A percentile compares a stretch with the other conserved stretches of the same genome.
phyloP scores from a whole-genome alignment of 345 rosid species.

The Eucalyptus dawsonii region DNA sequence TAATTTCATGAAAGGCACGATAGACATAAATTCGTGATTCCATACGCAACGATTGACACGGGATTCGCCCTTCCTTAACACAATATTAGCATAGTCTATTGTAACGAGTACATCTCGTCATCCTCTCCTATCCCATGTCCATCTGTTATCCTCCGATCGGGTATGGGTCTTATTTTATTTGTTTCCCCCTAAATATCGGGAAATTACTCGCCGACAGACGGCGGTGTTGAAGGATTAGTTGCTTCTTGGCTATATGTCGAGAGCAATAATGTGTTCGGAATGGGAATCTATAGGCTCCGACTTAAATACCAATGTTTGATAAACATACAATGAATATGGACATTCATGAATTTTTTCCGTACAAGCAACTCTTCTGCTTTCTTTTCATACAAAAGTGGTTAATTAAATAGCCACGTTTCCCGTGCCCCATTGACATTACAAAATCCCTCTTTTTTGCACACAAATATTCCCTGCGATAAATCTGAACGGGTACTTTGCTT shows the following conservation, averaged over 20 bases:
- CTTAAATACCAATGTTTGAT: neutral
- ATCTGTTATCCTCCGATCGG: neutral
- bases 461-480: neutral
- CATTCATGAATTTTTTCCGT: too few relatives aligned
- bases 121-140: too few relatives aligned
- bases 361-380: neutral
- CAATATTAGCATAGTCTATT: neutral
- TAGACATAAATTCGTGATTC: neutral
- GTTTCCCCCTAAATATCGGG: neutral
- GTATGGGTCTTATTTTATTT: neutral
- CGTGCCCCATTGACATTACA: neutral
- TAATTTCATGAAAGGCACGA: neutral
- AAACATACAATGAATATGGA: too few relatives aligned
- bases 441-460: neutral
- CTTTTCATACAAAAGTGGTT: neutral
- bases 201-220: neutral
- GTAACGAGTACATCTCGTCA: neutral
- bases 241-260: neutral
- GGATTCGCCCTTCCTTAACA: neutral
- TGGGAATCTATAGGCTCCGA: neutral
- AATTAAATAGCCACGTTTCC: neutral
- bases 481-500: neutral
- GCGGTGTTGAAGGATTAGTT: neutral
- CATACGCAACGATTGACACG: accelerated
- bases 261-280: neutral